Evolutionary conservation across 83 land plant genomes (phyloP).

Genomic region (Picea abies): DNA sequence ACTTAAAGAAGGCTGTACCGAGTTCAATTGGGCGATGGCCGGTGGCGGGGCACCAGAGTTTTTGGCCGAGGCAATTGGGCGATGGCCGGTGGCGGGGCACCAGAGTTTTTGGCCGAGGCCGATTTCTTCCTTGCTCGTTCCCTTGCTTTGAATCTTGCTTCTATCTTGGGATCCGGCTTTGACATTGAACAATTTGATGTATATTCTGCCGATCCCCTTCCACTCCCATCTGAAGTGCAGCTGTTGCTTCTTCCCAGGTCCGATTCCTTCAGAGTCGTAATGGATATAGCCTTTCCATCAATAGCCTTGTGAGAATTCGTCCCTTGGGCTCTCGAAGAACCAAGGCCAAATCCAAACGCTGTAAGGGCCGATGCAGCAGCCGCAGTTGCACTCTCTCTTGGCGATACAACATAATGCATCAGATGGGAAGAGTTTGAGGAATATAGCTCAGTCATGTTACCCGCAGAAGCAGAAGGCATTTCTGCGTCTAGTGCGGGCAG

Average conservation of each 20-base stretch:
- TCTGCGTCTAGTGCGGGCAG: conserved; percentile 43
- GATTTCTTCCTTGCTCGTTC: neutral
- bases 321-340: too few species aligned
- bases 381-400: too few species aligned
- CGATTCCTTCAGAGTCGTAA: neutral
- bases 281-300: too few species aligned
- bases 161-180: neutral
- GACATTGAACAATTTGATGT: conserved; percentile 3
- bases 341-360: too few species aligned
- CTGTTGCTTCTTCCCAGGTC: conserved; percentile 13
- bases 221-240: conserved; percentile 13
- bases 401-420: too few species aligned
- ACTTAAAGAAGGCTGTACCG: neutral
- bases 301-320: too few species aligned
- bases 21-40: too few species aligned
- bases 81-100: neutral
- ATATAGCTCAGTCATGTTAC: too few species aligned
- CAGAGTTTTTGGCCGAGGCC: neutral
- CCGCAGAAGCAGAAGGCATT: too few species aligned
- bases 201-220: conserved; percentile 8
- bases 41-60: neutral
- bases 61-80: neutral
- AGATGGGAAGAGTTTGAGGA: too few species aligned
- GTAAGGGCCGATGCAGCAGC: too few species aligned
- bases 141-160: neutral